phyloP scores from a whole-genome alignment of 768 basidiomycete species.

The Naganishia friedmannii region DNA sequence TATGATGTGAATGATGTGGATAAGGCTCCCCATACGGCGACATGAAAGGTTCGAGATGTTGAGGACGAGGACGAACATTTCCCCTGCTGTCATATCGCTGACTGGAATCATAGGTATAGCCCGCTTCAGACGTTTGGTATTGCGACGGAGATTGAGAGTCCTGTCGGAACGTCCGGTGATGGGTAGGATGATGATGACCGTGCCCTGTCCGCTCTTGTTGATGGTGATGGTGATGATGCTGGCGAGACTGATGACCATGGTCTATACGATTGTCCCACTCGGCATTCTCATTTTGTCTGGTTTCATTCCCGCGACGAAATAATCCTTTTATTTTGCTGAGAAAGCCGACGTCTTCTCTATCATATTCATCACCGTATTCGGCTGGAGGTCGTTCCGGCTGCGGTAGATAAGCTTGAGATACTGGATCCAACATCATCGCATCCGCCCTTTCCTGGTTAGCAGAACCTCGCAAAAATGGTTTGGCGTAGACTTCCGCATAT shows the following conservation, averaged over 20 bases:
- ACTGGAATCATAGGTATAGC: background rate
- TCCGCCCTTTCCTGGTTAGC: background rate
- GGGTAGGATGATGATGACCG: background rate
- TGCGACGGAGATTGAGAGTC: background rate
- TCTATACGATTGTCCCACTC: background rate
- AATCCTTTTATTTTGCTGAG: background rate
- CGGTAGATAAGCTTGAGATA: background rate
- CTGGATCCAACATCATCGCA: slow-evolving; percentile 16
- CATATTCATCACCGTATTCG: background rate
- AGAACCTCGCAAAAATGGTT: slow-evolving; percentile 6
- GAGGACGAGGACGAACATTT: background rate
- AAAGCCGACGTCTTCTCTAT: background rate
- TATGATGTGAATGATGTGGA: background rate
- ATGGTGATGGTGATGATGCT: background rate
- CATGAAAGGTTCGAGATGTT: background rate
- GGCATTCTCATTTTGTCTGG: background rate
- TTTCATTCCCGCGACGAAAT: background rate
- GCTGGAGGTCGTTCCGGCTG: background rate
- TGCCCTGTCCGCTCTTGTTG: background rate
- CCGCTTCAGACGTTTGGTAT: background rate
- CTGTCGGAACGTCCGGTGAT: background rate
- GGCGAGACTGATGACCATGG: background rate
- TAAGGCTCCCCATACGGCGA: background rate
- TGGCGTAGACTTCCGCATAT: slow-evolving; percentile 24
- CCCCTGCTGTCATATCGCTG: background rate